Base-by-base conservation (phyloP, 1,284 basidiomycete species). In the Cryptococcus deneoformans region DNA sequence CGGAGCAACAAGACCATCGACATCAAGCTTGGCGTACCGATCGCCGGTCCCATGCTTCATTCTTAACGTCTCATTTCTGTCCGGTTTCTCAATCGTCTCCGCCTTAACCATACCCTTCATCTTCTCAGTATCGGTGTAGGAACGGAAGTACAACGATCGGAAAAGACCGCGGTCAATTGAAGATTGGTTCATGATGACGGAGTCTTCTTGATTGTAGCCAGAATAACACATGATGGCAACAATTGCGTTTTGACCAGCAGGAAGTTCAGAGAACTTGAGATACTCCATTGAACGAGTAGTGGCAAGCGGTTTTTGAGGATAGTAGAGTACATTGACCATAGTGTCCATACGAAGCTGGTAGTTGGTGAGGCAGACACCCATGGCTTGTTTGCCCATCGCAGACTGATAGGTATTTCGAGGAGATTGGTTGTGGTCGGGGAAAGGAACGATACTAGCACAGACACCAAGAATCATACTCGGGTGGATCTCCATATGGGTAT, bases 191-290 rank as follows among this genome's bases (percentile, higher is more conserved):
- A 99, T 97, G 78, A 99, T 99, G 77, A 99, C 95, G 64, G 96
- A 99, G 84, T 99, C 96, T 86, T 99, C 96, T 79, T 99, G 96
- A 79, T 99, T 99, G 80, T 99, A 99, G 38, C 95, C 95, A 67
- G 93, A 97, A 80, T 99, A 99, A 73, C 94, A 98, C 52, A 99
- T 82, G 74, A 99, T 99, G 4, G 96, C 95, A 49, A 99, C 94
- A 63, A 98, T 93, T 48, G 94, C 93, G 73, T 99, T 99, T 78
- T 97, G 93, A 16, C 95, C 96, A 11, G 95, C 95, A 37, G 95
- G 95, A 47, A 99, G 83, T 74, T 99, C 94, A 68, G 93, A 85
- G 86, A 99, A 99, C 71, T 91, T 90, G 62, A 99, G 85, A 71
- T 97, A 97, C 78, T 98, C 92, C 95, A 99, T 98, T 16, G 94